Conservation (phyloP, 2,329 filamentous ascomycete species). For the Colletotrichum tabaci region DNA sequence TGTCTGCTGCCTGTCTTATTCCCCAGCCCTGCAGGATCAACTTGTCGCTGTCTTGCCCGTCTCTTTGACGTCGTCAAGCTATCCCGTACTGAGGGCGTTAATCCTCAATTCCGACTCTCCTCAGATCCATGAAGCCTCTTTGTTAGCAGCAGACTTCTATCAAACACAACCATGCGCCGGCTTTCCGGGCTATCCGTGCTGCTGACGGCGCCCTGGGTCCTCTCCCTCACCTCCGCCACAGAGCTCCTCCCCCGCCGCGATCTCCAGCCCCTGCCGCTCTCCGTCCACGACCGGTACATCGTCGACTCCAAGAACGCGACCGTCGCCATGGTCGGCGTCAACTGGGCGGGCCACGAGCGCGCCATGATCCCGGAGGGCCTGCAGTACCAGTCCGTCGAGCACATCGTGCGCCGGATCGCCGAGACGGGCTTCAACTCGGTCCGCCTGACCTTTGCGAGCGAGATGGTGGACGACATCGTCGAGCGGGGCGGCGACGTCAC, state of each 20-base stretch:
- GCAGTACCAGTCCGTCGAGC: slow-evolving; percentile 65
- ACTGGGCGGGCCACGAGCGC: slow-evolving; percentile 69
- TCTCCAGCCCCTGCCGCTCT: slow-evolving; percentile 11
- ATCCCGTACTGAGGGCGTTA: not conserved
- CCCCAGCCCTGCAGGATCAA: not conserved
- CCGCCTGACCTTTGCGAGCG: slow-evolving; percentile 68
- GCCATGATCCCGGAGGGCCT: slow-evolving; percentile 71
- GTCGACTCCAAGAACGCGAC: slow-evolving; percentile 63
- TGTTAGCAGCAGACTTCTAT: not conserved
- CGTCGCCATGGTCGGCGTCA: slow-evolving; percentile 63
- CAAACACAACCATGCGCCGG: slow-evolving; percentile 8
- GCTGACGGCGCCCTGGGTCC: slow-evolving; percentile 33
- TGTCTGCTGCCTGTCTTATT: not conserved
- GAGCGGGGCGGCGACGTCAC: slow-evolving; percentile 55
- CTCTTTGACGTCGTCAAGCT: not conserved
- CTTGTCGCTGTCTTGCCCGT: slow-evolving; percentile 11
- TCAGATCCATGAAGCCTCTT: not conserved
- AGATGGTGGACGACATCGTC: slow-evolving; percentile 68
- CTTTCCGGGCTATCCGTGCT: slow-evolving; percentile 1
- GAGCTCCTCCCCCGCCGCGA: not conserved
- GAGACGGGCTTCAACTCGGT: slow-evolving; percentile 69
- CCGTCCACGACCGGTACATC: slow-evolving; percentile 52
- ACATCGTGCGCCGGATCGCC: slow-evolving; percentile 65
- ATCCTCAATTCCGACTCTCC: too few species aligned
- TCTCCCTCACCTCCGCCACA: not conserved